Evolutionary conservation across 2,329 filamentous ascomycete genomes (phyloP), one percentile per base, ranked within the genome.

Genomic region (Didymella sp.): DNA sequence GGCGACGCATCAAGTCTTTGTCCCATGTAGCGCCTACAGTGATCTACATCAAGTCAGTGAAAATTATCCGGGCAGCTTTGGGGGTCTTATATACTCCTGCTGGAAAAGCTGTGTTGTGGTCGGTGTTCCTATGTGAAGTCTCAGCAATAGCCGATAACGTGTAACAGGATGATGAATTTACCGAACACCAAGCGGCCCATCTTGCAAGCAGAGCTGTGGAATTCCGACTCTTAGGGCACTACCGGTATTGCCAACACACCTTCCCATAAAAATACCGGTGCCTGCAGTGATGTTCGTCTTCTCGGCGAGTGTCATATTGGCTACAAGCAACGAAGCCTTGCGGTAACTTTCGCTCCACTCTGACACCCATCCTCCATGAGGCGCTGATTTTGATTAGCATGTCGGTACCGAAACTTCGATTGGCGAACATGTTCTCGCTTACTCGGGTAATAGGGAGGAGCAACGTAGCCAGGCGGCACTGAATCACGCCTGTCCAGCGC

Each of bases 261-360:
- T 62, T 28, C 81, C 89, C 89, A 92, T 92, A 61, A 82, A 88
- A 38, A 88, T 82, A 1, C 89, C 89, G 1, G 84, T 88, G 3
- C 90, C 90, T 1, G 85, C 84, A 0, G 89, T 92, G 48, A 92
- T 82, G 69, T 92, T 93, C 3, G 89, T 87, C 77, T 93, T 94
- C 73, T 93, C 90, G 2, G 89, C 89, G 53, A 94, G 76, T 0
- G 89, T 93, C 89, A 94, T 91, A 44, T 86, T 84, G 50, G 85
- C 84, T 15, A 94, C 90, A 13, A 93, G 74, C 3, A 79, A 75
- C 55, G 86, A 82, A 1, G 90, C 90, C 67, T 89, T 91, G 49
- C 78, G 78, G 69, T 92, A 94, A 64, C 89, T 88, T 17, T 84
- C 84, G 21, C 79, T 79, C 90, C 90, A 94, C 55, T 84, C 84